These are phyloP conservation scores for Zoysia japonica DNA, from an alignment of 176 grass and related monocot species.

Conservation along the genomic window DNA sequence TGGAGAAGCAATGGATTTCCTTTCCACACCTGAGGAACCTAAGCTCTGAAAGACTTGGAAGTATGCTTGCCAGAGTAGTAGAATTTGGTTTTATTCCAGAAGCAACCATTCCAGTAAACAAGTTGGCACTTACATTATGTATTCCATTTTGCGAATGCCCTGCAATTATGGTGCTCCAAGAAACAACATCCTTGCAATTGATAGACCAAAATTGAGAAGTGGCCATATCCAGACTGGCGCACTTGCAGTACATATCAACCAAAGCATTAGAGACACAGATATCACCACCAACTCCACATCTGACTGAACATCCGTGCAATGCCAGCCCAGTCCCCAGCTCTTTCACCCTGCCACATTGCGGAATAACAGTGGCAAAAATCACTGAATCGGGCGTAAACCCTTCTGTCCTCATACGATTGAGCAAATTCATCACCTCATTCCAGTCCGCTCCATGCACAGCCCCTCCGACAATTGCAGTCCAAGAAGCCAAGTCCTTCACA, in stretches of 20 bases:
- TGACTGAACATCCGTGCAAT: slow-evolving; percentile 50
- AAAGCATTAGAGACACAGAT: slow-evolving; percentile 57
- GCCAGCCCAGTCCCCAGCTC: slow-evolving; percentile 33
- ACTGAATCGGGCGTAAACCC: slow-evolving; percentile 45
- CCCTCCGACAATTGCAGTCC: slow-evolving; percentile 62
- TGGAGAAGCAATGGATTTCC: slow-evolving; percentile 48
- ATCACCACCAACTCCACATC: slow-evolving; percentile 37
- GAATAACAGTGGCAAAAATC: slow-evolving; percentile 56
- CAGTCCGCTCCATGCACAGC: slow-evolving; percentile 31
- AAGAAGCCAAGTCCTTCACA: slow-evolving; percentile 44
- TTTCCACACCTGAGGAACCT: slow-evolving; percentile 44
- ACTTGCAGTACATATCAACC: slow-evolving; percentile 74
- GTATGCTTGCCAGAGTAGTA: slow-evolving; percentile 48
- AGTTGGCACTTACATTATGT: slow-evolving; percentile 11
- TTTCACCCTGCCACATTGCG: slow-evolving; percentile 47
- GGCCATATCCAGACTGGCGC: slow-evolving; percentile 33
- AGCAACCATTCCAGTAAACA: slow-evolving; percentile 56
- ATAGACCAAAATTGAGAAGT: slow-evolving; percentile 39
- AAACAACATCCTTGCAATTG: slow-evolving; percentile 52
- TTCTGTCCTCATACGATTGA: slow-evolving; percentile 47
- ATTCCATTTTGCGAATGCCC: slow-evolving; percentile 56
- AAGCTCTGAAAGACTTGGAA: slow-evolving; percentile 56
- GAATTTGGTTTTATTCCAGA: slow-evolving; percentile 47
- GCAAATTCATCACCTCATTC: slow-evolving; percentile 41
- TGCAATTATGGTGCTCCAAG: slow-evolving; percentile 62